These are phyloP conservation scores for Cyberlindnera meyerae DNA, from an alignment of 805 yeast genomes.

Conservation along the genomic window DNA sequence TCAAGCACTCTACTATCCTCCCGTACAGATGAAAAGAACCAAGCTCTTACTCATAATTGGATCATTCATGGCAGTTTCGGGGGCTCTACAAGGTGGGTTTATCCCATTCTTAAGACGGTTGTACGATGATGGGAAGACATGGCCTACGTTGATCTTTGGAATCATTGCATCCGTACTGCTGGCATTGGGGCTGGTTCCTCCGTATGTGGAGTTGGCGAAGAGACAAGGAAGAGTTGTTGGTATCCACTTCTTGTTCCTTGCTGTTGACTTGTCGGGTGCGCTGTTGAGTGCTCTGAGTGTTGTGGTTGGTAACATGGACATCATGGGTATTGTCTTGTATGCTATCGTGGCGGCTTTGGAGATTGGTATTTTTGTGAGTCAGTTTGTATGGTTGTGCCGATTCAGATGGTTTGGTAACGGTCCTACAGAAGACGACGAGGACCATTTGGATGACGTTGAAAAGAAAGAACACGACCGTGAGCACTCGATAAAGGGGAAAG, in stretches of 20 bases:
- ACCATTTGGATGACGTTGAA: slow-evolving; percentile 3
- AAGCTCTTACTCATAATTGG: slow-evolving; percentile 36
- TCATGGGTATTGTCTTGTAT: slow-evolving; percentile 67
- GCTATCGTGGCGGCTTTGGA: slow-evolving; percentile 62
- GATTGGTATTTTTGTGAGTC: slow-evolving; percentile 62
- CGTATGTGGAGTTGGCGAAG: slow-evolving; percentile 78
- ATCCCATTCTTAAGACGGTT: slow-evolving; percentile 64
- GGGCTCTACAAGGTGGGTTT: slow-evolving; percentile 66
- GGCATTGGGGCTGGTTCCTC: slow-evolving; percentile 81
- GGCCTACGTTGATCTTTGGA: slow-evolving; percentile 85
- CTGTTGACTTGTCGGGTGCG: slow-evolving; percentile 80
- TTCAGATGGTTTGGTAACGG: slow-evolving; percentile 27
- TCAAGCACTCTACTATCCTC: slow-evolving; percentile 75
- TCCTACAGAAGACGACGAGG: slow-evolving; percentile 9
- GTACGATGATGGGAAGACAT: slow-evolving; percentile 44
- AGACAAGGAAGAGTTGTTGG: slow-evolving; percentile 86
- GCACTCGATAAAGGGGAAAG: background rate
- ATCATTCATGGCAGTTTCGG: slow-evolving; percentile 38
- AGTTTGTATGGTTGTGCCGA: slow-evolving; percentile 52
- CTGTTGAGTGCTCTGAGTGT: slow-evolving; percentile 66
- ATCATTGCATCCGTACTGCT: slow-evolving; percentile 71
- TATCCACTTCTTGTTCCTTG: slow-evolving; percentile 73
- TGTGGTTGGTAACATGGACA: slow-evolving; percentile 54
- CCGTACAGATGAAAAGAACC: slow-evolving; percentile 37
- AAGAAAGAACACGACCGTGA: background rate